Evolutionary conservation across 129 eudicot species (phyloP).

Genomic region (Helichrysum umbraculigerum): DNA sequence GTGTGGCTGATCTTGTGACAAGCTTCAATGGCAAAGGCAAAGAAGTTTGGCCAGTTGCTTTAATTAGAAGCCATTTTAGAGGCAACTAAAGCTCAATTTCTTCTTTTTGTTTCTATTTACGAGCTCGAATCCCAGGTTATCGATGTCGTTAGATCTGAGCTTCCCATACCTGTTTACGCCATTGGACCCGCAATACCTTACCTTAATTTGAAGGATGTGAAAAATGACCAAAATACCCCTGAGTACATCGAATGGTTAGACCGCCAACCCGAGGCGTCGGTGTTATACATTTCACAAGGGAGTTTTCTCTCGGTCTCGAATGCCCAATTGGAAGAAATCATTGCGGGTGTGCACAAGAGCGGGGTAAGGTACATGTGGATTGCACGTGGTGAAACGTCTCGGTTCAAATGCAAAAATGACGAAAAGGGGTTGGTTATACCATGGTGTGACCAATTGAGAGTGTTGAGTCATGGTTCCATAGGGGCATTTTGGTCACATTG

Average conservation of each 20-base stretch:
- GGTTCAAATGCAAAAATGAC: constrained; percentile 23
- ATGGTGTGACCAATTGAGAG: constrained; percentile 80
- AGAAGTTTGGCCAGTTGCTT: constrained; percentile 18
- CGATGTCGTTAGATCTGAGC: constrained; percentile 34
- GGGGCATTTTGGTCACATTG: constrained; percentile 92
- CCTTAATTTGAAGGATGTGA: constrained; percentile 2
- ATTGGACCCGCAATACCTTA: constrained; percentile 65
- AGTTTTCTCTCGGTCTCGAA: constrained; percentile 62
- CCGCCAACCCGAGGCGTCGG: constrained; percentile 44
- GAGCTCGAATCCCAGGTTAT: constrained; percentile 58
- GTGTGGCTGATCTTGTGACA: constrained; percentile 55
- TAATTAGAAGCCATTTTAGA: constrained; percentile 25
- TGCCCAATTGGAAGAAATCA: constrained; percentile 58
- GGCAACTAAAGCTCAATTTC: constrained; percentile 44
- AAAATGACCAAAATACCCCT: constrained; percentile 34
- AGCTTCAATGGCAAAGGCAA: constrained; percentile 37
- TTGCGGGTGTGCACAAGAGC: constrained; percentile 47
- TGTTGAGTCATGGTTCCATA: constrained; percentile 55
- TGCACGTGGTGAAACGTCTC: constrained; percentile 45
- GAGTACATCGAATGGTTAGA: constrained; percentile 55
- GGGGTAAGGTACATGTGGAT: constrained; percentile 72
- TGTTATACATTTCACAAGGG: constrained; percentile 69
- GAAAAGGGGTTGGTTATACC: constrained; percentile 48
- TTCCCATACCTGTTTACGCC: constrained; percentile 43
- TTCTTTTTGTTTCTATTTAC: constrained; percentile 39